A percentile compares a stretch with the other conserved stretches of the same genome.
phyloP scores from a whole-genome alignment of 1,139 yeast genomes.

The Hyphopichia buzzinii region DNA sequence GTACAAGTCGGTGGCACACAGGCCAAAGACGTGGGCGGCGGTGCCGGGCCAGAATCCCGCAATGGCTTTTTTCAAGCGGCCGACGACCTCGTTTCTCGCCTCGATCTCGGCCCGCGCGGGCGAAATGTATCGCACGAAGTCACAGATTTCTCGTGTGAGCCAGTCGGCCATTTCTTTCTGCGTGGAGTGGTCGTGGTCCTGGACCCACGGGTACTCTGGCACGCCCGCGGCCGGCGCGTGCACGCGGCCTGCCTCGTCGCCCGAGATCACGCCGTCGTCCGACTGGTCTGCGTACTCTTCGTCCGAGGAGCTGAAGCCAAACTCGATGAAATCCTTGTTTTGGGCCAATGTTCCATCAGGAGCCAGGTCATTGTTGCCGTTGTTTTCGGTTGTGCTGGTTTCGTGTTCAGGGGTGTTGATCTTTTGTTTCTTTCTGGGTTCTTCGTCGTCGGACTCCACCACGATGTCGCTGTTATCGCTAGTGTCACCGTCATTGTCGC shows the following conservation, averaged over 20 bases:
- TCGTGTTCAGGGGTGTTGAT: conserved; percentile 13
- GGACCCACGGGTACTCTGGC: conserved; percentile 74
- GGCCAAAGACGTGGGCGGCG: conserved; percentile 86
- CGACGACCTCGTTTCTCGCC: conserved; percentile 66
- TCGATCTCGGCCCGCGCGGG: conserved; percentile 78
- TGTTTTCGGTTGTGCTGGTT: conserved; percentile 16
- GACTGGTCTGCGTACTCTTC: conserved; percentile 32
- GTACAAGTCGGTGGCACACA: conserved; percentile 91
- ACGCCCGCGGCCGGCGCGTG: conserved; percentile 17
- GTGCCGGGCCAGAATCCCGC: conserved; percentile 74
- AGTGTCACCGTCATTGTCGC: conserved; percentile 18
- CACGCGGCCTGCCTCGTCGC: conserved; percentile 32
- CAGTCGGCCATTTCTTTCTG: conserved; percentile 81
- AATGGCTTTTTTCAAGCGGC: conserved; percentile 57
- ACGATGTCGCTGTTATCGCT: too few species aligned
- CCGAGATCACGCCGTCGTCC: conserved; percentile 37
- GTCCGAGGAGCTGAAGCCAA: conserved; percentile 51
- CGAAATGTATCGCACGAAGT: conserved; percentile 82
- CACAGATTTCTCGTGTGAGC: conserved; percentile 84
- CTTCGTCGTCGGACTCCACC: conserved; percentile 23
- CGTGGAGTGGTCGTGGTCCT: conserved; percentile 69
- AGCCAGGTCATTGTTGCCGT: conserved; percentile 1
- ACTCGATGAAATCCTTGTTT: conserved; percentile 60
- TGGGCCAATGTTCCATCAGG: conserved; percentile 25
- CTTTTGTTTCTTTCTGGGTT: too few species aligned